These are phyloP conservation scores for Colletotrichum limetticola DNA, from an alignment of 2,329 filamentous ascomycete species.

Conservation along the genomic window DNA sequence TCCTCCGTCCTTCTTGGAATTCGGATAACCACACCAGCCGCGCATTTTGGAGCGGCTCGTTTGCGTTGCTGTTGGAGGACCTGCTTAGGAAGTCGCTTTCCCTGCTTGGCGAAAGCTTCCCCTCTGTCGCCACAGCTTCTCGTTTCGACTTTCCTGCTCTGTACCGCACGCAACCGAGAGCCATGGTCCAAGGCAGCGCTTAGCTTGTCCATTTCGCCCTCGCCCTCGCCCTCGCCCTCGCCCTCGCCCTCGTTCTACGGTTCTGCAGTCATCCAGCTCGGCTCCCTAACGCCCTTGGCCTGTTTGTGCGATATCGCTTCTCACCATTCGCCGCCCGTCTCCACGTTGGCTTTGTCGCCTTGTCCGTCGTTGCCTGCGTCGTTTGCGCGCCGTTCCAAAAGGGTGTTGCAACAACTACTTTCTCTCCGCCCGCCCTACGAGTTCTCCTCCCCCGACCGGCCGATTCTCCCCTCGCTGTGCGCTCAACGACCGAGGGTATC, in stretches of 20 bases:
- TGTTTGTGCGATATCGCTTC: constrained; percentile 7
- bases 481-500: constrained; percentile 8
- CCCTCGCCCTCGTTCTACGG: constrained; percentile 7
- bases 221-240: constrained; percentile 6
- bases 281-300: neutral
- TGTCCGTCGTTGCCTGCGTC: constrained; percentile 22
- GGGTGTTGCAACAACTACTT: neutral
- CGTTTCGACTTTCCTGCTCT: neutral
- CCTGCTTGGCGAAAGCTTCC: neutral
- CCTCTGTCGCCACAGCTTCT: neutral
- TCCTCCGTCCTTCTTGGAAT: neutral
- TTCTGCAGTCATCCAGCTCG: neutral
- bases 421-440: constrained; percentile 2
- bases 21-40: neutral
- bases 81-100: neutral
- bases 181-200: constrained; percentile 31
- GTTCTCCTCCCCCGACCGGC: neutral
- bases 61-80: neutral
- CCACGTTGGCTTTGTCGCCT: constrained; percentile 14
- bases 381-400: constrained; percentile 4
- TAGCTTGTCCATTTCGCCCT: constrained; percentile 18
- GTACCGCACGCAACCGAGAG: constrained; percentile 18
- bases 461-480: neutral
- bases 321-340: neutral
- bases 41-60: neutral